Evolutionary conservation across 2,329 filamentous ascomycete species (phyloP), one percentile per base, ranked within the genome.

Genomic region (Trichoderma semiorbis): DNA sequence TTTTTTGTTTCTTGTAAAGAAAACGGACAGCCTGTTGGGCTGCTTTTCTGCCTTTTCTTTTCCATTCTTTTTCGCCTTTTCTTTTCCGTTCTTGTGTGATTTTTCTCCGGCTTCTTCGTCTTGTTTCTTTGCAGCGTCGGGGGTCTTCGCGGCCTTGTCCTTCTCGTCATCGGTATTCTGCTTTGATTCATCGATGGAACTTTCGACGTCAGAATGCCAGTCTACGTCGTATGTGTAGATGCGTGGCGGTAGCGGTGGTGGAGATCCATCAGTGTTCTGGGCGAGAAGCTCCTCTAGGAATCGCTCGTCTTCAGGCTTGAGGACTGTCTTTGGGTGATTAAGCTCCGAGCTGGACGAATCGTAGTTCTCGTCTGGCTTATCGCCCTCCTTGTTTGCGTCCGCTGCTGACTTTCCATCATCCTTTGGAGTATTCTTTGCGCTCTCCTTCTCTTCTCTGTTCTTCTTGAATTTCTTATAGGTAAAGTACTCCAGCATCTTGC

Each of bases 391-490:
- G 11, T 34, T 70, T 18, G n/a, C 18, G 2, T 66, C 61, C 21
- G 50, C 16, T 16, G 60, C 43, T 14, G 24, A 1, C 12, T 62
- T 53, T 34, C 60, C 39, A 12, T 65, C 73, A 67, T 78, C 72
- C 30, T 77, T 73, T 32, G 74, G 76, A 8, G 78, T 73, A 26
- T 78, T 75, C 60, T 78, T 76, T 32, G 78, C 79, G 18, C 78
- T 73, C 30, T 78, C 76, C 60, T 78, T 76, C 30, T 78, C 79
- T 21, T 80, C 85, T 75, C 83, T 85, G 78, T 87, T 81, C 80
- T 90, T 89, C 82, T 90, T 91, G 77, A 85, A 82, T 79, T 90
- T 91, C 78, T 88, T 90, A 82, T 86, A 87, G 43, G 84, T 81
- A 75, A 91, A 87, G 79, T 89, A 91, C 79, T 91, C 88, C 73